phyloP scores from a whole-genome alignment of 2,329 filamentous ascomycete genomes.

The Verticillium dahliae region DNA sequence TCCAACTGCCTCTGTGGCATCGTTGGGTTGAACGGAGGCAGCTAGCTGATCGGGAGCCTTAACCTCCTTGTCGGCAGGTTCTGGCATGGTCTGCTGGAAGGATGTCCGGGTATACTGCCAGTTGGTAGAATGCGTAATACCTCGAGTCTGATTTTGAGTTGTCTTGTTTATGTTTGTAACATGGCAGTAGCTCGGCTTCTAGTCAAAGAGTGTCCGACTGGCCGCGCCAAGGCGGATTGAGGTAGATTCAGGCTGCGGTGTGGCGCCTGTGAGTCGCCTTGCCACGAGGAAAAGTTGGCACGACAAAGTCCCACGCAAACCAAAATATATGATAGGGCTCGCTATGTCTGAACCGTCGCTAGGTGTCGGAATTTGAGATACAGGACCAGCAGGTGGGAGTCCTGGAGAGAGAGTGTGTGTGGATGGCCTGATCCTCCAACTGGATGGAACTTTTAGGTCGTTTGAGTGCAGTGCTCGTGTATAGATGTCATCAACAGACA shows the following conservation, averaged over 20 bases:
- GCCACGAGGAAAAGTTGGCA: background rate
- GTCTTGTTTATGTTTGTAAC: background rate
- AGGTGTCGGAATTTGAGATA: background rate
- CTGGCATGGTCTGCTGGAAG: slow-evolving; percentile 15
- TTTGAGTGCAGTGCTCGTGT: background rate
- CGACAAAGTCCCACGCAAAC: background rate
- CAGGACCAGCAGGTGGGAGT: background rate
- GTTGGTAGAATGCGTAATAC: background rate
- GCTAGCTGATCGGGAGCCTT: slow-evolving; percentile 21
- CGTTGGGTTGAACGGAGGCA: slow-evolving; percentile 18
- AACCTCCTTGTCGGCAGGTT: slow-evolving; percentile 18
- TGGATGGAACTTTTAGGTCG: background rate
- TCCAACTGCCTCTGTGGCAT: slow-evolving; percentile 6
- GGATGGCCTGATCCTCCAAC: background rate
- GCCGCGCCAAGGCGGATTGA: background rate
- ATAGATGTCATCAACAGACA: background rate
- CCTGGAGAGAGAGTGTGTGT: background rate
- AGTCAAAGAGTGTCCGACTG: background rate
- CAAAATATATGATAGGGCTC: background rate
- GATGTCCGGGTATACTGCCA: background rate
- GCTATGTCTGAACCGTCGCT: background rate
- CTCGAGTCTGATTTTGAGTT: background rate
- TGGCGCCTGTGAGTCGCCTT: background rate
- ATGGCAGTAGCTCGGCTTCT: background rate
- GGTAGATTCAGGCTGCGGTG: background rate